phyloP scores from a whole-genome alignment of 805 yeast species.

The Barnettozyma sucrosica region DNA sequence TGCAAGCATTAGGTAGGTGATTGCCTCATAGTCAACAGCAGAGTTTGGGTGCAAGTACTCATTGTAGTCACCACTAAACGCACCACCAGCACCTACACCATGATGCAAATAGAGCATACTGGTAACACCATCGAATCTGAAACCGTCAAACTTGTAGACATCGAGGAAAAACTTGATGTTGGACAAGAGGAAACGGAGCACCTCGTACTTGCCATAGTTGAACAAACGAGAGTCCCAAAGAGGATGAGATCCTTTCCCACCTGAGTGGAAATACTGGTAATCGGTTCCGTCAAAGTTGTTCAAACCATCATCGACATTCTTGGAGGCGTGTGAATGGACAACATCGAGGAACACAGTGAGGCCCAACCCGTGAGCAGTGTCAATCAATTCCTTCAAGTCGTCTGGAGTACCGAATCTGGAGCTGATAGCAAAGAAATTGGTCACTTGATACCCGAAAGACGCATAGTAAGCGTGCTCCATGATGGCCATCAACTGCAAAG shows the following conservation, averaged over 20 bases:
- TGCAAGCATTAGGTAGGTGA: conserved; percentile 86
- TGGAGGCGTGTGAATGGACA: conserved; percentile 94
- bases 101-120: conserved; percentile 89
- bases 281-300: conserved; percentile 94
- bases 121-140: conserved; percentile 95
- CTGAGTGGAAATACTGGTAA: conserved; percentile 89
- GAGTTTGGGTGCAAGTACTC: conserved; percentile 77
- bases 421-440: conserved; percentile 84
- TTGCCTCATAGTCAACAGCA: conserved; percentile 81
- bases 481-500: conserved; percentile 93
- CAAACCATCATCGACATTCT: conserved; percentile 89
- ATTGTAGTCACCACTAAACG: conserved; percentile 87
- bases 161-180: conserved; percentile 82
- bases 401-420: conserved; percentile 96
- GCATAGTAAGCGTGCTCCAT: conserved; percentile 99
- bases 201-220: conserved; percentile 89
- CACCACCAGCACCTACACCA: conserved; percentile 77
- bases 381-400: conserved; percentile 83
- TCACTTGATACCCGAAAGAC: conserved; percentile 95
- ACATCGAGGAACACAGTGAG: conserved; percentile 83
- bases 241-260: conserved; percentile 82
- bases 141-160: conserved; percentile 86
- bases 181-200: conserved; percentile 75
- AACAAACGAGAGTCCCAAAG: conserved; percentile 96
- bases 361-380: conserved; percentile 86